A percentile compares a stretch with the other conserved stretches of the same genome.
Conservation (phyloP, 192 early-diverging fungal genomes). For the Anaeromyces robustus region DNA sequence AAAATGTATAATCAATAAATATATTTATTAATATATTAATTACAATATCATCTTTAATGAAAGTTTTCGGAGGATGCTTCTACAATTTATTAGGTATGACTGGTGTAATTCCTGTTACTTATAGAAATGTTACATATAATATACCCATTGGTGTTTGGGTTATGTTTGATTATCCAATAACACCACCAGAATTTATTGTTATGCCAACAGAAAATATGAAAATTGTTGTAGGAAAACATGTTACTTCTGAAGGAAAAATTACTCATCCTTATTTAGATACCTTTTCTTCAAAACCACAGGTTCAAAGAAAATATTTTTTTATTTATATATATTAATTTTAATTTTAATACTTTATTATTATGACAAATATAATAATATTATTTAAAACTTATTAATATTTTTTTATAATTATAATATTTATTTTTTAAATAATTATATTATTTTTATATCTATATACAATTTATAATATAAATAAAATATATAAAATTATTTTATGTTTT, state of each 20-base stretch:
- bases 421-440: too few species aligned
- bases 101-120: constrained; percentile 78
- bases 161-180: constrained; percentile 61
- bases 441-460: too few species aligned
- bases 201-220: constrained; percentile 79
- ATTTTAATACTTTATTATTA: too few species aligned
- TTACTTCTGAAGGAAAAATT: constrained; percentile 67
- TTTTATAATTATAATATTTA: too few species aligned
- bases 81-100: constrained; percentile 51
- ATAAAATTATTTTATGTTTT: too few species aligned
- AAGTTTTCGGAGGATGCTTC: neutral
- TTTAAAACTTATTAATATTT: too few species aligned
- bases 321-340: neutral
- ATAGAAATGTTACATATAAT: constrained; percentile 65
- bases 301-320: neutral
- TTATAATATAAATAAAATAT: too few species aligned
- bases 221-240: constrained; percentile 59
- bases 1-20: too few species aligned
- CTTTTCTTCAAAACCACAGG: neutral
- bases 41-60: neutral
- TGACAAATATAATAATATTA: too few species aligned
- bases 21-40: too few species aligned
- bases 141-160: constrained; percentile 85
- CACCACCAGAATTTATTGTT: constrained; percentile 70
- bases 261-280: constrained; percentile 69